phyloP scores from a whole-genome alignment of 2,329 filamentous ascomycete species.

The Ilyonectria robusta region DNA sequence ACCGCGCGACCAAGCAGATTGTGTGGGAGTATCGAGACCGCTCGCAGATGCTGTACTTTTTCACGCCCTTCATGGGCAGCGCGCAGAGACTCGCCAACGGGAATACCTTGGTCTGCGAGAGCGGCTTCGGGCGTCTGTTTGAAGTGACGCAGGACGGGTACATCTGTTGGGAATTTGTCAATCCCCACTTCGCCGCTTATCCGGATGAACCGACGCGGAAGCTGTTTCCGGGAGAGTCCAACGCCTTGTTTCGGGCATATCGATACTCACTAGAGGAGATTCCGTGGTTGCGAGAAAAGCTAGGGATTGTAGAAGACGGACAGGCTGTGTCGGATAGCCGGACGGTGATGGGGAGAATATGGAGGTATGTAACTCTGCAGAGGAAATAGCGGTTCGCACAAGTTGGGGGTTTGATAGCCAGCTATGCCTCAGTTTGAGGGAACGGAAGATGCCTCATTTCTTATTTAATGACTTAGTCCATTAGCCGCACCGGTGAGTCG shows the following conservation, averaged over 20 bases:
- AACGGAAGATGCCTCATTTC: no score
- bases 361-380: no score
- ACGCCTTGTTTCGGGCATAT: conserved; percentile 48
- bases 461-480: no score
- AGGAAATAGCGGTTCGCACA: no score
- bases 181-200: conserved; percentile 48
- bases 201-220: conserved; percentile 41
- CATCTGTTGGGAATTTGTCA: conserved; percentile 51
- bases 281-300: conserved; percentile 38
- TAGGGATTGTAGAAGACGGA: no score
- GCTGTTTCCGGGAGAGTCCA: conserved; percentile 49
- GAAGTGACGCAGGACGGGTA: conserved; percentile 46
- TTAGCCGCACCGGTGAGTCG: no score
- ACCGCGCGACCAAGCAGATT: conserved; percentile 41
- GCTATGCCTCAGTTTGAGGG: no score
- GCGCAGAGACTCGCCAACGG: conserved; percentile 48
- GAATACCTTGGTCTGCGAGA: conserved; percentile 49
- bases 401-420: no score
- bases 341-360: no score
- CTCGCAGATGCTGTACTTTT: conserved; percentile 49
- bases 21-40: conserved; percentile 50
- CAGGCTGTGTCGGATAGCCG: no score
- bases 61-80: conserved; percentile 51
- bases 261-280: conserved; percentile 48
- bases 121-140: conserved; percentile 46